Evolutionary conservation across 2,329 filamentous ascomycete genomes (phyloP).

Genomic region (Xylaria arbuscula): DNA sequence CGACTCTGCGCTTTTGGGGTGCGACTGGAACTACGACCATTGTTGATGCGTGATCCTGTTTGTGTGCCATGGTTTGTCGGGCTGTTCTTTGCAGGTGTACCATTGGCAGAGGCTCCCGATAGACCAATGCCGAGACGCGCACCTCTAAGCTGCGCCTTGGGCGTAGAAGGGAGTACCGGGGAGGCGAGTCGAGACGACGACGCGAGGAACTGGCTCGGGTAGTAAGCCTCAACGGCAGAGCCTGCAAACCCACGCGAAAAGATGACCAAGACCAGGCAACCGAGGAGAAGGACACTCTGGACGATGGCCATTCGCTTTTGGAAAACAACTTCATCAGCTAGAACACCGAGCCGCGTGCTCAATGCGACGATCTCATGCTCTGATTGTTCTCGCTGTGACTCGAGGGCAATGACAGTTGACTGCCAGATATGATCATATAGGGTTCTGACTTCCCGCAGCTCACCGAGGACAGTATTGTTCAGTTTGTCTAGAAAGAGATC

Average conservation of each 20-base stretch:
- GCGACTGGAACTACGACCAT: slow-evolving; percentile 27
- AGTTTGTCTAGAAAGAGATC: slow-evolving; percentile 82
- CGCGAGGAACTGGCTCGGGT: slow-evolving; percentile 47
- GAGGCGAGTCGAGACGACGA: slow-evolving; percentile 43
- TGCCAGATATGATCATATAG: slow-evolving; percentile 98
- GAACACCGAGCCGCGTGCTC: slow-evolving; percentile 80
- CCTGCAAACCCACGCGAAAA: slow-evolving; percentile 69
- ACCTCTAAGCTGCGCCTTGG: slow-evolving; percentile 34
- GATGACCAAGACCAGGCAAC: slow-evolving; percentile 87
- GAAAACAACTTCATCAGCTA: slow-evolving; percentile 91
- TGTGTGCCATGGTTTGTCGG: slow-evolving; percentile 21
- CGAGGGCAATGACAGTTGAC: slow-evolving; percentile 90
- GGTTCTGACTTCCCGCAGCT: slow-evolving; percentile 79
- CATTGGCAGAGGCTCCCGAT: slow-evolving; percentile 33
- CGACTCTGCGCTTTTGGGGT: slow-evolving; percentile 35
- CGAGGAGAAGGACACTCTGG: slow-evolving; percentile 86
- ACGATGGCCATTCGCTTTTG: slow-evolving; percentile 94
- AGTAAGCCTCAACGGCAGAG: slow-evolving; percentile 47
- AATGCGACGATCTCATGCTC: slow-evolving; percentile 86
- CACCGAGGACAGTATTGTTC: slow-evolving; percentile 87
- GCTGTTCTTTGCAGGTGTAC: slow-evolving; percentile 22
- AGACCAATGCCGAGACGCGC: slow-evolving; percentile 21
- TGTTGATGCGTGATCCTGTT: slow-evolving; percentile 1
- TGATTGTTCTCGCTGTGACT: slow-evolving; percentile 86
- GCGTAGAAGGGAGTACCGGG: slow-evolving; percentile 46